Percentiles rank a stretch among this genome's conserved stretches.
phyloP scores from a whole-genome alignment of 306 rosid genomes.

The Comarum palustre region DNA sequence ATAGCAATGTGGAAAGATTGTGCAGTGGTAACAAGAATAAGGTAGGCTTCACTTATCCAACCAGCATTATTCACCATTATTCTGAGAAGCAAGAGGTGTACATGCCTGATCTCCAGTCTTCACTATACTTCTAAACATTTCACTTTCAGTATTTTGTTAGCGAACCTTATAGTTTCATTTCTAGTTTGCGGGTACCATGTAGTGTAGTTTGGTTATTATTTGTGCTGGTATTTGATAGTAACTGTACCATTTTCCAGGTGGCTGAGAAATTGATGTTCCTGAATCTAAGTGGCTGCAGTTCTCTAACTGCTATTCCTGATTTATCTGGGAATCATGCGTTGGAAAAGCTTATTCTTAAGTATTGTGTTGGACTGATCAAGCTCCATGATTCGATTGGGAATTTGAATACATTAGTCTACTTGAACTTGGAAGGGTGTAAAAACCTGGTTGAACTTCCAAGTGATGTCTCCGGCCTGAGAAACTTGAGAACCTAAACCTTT shows the following conservation, averaged over 20 bases:
- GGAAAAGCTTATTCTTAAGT: conserved; percentile 46
- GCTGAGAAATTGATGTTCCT: conserved; percentile 44
- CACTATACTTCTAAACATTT: background rate
- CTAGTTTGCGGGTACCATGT: background rate
- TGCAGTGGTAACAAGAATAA: conserved; percentile 21
- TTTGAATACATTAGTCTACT: conserved; percentile 35
- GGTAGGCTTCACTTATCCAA: conserved; percentile 28
- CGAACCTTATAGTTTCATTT: background rate
- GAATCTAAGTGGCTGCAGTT: conserved; percentile 40
- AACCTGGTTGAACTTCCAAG: conserved; percentile 42
- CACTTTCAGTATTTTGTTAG: background rate
- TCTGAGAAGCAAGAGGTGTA: background rate
- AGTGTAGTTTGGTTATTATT: background rate
- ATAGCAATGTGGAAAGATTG: conserved; percentile 34
- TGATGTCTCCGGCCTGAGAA: conserved; percentile 46
- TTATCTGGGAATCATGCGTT: conserved; percentile 40
- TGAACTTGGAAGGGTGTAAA: conserved; percentile 39
- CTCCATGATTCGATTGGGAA: conserved; percentile 55
- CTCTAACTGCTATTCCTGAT: conserved; percentile 47
- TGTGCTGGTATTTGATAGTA: background rate
- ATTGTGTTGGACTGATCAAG: conserved; percentile 33
- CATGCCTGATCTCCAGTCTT: background rate
- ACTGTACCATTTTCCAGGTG: conserved; percentile 34
- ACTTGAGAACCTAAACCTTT: conserved; percentile 45
- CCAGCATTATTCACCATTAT: background rate